Conservation (phyloP, 306 rosid genomes). For the cucumber (Cucumis sativus) region Cucumber_9930_V3 NC_026655.2:3876001-3876500, state of each 20-base stretch:
- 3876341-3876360: background rate
- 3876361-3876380: background rate
- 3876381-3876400: slow-evolving; percentile 60
- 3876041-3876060: too few relatives aligned
- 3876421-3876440: slow-evolving; percentile 54
- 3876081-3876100: background rate
- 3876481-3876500: background rate
- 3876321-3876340: background rate
- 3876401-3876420: slow-evolving; percentile 71
- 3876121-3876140: background rate
- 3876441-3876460: slow-evolving; percentile 69
- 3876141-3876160: background rate
- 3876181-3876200: background rate
- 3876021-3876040: too few relatives aligned
- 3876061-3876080: background rate
- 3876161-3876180: background rate
- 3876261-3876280: background rate
- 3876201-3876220: background rate
- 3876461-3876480: slow-evolving; percentile 45
- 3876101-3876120: background rate
- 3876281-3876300: background rate
- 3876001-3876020: background rate
- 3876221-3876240: background rate
- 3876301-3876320: background rate
- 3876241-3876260: background rate